Conservation (phyloP, 495 filamentous ascomycete genomes). For the Hypoxylon trugodes region DNA sequence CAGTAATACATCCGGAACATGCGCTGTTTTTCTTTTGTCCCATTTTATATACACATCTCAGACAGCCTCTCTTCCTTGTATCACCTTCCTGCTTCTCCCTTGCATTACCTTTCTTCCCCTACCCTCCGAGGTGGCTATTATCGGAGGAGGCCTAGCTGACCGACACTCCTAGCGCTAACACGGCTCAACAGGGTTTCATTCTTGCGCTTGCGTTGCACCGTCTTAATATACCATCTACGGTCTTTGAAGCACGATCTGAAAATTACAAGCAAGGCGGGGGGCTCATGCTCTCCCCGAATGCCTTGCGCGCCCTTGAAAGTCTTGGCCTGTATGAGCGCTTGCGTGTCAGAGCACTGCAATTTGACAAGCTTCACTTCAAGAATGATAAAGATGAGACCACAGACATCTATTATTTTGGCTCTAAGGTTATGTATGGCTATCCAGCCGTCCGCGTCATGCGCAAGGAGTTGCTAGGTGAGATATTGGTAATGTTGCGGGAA, state of each 20-base stretch:
- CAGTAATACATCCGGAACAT: too few species aligned
- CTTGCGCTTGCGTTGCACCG: conserved; percentile 13
- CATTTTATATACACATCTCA: background rate
- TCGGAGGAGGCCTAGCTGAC: conserved; percentile 2
- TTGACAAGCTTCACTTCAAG: conserved; percentile 54
- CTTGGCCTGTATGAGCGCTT: conserved; percentile 56
- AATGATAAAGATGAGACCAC: conserved; percentile 46
- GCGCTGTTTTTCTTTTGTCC: too few species aligned
- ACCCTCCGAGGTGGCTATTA: conserved; percentile 1
- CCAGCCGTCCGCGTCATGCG: conserved; percentile 58
- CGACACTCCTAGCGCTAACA: too few species aligned
- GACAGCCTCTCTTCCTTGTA: background rate
- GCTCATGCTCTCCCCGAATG: conserved; percentile 63
- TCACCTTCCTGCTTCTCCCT: background rate
- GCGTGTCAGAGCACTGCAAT: conserved; percentile 39
- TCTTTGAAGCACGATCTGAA: conserved; percentile 20
- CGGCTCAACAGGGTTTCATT: conserved; percentile 4
- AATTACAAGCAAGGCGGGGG: conserved; percentile 50
- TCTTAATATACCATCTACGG: conserved; percentile 17
- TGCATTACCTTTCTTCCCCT: background rate
- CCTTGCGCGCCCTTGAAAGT: conserved; percentile 56
- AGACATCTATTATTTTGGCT: conserved; percentile 57
- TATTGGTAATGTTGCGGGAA: conserved; percentile 46
- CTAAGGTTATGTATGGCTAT: conserved; percentile 53
- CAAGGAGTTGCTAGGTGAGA: conserved; percentile 52